Evolutionary conservation across 1,139 yeast genomes (phyloP).

Genomic region (Yamadazyma sp.): DNA sequence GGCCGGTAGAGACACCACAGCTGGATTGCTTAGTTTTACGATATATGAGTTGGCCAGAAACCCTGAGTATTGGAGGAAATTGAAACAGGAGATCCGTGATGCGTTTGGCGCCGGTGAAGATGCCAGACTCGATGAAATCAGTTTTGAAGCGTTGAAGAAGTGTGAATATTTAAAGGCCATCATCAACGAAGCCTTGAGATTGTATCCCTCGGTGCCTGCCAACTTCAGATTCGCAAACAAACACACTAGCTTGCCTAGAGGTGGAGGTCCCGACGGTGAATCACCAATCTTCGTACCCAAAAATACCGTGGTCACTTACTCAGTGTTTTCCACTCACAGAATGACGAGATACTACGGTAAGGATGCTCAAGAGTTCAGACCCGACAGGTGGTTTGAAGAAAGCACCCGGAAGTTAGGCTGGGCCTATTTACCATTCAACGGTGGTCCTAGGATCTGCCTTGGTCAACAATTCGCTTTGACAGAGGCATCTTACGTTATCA

Average conservation of each 20-base stretch:
- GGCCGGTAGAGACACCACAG: constrained; percentile 49
- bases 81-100: constrained; percentile 30
- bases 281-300: constrained; percentile 41
- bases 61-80: constrained; percentile 31
- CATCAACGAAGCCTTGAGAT: constrained; percentile 47
- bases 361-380: constrained; percentile 41
- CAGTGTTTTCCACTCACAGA: constrained; percentile 44
- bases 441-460: constrained; percentile 55
- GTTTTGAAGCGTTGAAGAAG: constrained; percentile 48
- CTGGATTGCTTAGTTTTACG: constrained; percentile 40
- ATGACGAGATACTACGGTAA: constrained; percentile 39
- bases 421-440: constrained; percentile 52
- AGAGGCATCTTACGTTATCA: constrained; percentile 47
- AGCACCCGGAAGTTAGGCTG: constrained; percentile 29
- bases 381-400: constrained; percentile 42
- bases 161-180: constrained; percentile 46
- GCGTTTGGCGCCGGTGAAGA: constrained; percentile 35
- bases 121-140: constrained; percentile 26
- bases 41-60: constrained; percentile 40
- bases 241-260: constrained; percentile 48
- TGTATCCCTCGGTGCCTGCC: constrained; percentile 52
- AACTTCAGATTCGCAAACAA: constrained; percentile 43
- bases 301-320: constrained; percentile 39
- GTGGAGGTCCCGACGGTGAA: constrained; percentile 47
- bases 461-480: constrained; percentile 57